Base-by-base conservation (phyloP, 2,329 filamentous ascomycete species). In the Rutstroemia sp. region DNA sequence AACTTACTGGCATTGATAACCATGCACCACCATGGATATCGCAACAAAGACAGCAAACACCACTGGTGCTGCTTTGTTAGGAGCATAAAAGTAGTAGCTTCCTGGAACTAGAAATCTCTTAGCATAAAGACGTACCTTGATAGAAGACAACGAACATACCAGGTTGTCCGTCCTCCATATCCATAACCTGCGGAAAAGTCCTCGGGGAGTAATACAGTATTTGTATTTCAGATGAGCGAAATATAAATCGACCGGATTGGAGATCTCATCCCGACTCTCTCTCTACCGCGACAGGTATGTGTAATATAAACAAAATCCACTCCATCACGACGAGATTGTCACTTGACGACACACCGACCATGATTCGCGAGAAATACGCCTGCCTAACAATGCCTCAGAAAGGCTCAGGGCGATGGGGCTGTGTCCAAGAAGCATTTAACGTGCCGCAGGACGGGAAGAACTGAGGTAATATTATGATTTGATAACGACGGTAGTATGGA, bases 1-100 rank as follows among this genome's bases (percentile, higher is more conserved):
- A 19, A 72, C 77, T 70, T 67, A 84, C 81, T 73, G 70, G 63
- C 76, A 80, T 64, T 83, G 80, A 68, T 75, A 83, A n/a, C 73
- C 65, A 62, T 83, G 80, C 2, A 71, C 60, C n/a, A 67, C 44
- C 5, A 73, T 75, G 0, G 78, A 79, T 37, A 75, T 60, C 5
- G 69, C 67, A 57, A 78, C 80, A 0, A 77, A 62, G 16, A 77
- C 61, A 3, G 76, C 72, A 64, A 82, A 83, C 47, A 80, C 62
- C 19, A 82, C 73, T 0, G 81, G 78, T 0, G 78, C 78, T 4
- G 61, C 72, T 64, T 80, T 79, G 65, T 78, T 80, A 0, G 81
- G 81, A 12, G 74, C 75, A 59, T 82, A 83, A 61, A 76, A 66
- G 56, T 69, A 76, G 21, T 75, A 63, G 57, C 73, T 75, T 6